Evolutionary conservation across 78 protist genomes (phyloP).

Genomic region (Dictyostelium citrinum): DNA sequence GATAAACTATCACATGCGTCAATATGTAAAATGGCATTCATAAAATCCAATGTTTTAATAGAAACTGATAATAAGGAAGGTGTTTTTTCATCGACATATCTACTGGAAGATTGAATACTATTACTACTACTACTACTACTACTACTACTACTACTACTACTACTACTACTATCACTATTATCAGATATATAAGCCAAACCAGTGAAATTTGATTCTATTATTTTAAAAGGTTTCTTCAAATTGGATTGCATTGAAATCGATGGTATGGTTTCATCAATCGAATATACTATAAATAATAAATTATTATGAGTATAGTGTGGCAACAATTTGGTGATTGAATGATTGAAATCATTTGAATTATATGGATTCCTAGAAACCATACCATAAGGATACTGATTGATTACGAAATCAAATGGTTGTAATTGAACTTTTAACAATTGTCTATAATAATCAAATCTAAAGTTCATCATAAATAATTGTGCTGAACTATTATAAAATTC

Average conservation of each 20-base stretch:
- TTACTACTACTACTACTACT: neutral
- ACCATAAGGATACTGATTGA: neutral
- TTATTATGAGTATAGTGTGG: neutral
- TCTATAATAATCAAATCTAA: neutral
- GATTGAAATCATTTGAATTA: neutral
- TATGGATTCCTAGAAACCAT: neutral
- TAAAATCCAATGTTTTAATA: neutral
- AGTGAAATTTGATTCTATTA: neutral
- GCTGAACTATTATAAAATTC: neutral
- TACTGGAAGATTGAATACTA: neutral
- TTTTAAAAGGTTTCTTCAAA: neutral
- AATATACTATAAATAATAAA: neutral
- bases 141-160: neutral
- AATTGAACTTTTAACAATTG: neutral
- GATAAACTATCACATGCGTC: neutral
- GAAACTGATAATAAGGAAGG: neutral
- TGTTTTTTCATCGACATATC: neutral
- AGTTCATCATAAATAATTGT: neutral
- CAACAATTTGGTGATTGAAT: neutral
- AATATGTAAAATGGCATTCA: constrained; percentile 7
- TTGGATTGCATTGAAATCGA: neutral
- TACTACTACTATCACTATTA: neutral
- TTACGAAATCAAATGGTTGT: neutral
- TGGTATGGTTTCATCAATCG: neutral
- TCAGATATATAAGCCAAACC: neutral